phyloP scores from a whole-genome alignment of 2,329 filamentous ascomycete species.

The Rhynchosporium agropyri region DNA sequence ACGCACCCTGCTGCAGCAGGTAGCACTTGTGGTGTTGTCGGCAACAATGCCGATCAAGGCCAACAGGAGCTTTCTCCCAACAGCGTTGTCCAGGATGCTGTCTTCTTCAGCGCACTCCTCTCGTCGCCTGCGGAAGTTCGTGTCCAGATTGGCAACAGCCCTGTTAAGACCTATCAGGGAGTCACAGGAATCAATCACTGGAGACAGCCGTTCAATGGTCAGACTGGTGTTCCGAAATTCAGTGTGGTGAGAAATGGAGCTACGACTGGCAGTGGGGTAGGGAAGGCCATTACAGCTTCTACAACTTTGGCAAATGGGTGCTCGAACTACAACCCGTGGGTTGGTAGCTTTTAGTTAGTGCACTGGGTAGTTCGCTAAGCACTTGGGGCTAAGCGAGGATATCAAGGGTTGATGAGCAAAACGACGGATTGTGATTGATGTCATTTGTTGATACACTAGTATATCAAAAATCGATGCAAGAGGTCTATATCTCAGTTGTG shows the following conservation, averaged over 20 bases:
- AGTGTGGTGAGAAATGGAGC: conserved; percentile 36
- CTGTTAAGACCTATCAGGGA: conserved; percentile 28
- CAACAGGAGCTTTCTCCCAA: conserved; percentile 32
- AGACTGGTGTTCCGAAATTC: conserved; percentile 41
- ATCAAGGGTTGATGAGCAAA: background rate
- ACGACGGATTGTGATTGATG: background rate
- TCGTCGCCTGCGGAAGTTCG: conserved; percentile 36
- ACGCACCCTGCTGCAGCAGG: conserved; percentile 43
- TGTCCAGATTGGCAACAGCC: conserved; percentile 41
- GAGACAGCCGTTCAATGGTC: conserved; percentile 40
- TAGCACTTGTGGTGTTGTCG: conserved; percentile 42
- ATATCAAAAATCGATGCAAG: background rate
- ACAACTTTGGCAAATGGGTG: conserved; percentile 30
- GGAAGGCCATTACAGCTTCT: conserved; percentile 35
- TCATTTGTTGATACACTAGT: background rate
- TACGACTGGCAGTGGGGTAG: conserved; percentile 31
- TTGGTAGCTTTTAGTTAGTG: conserved; percentile 33
- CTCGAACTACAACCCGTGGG: conserved; percentile 39
- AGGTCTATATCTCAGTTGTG: background rate
- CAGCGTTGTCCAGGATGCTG: conserved; percentile 41
- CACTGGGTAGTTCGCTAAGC: background rate
- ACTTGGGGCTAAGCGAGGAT: no score
- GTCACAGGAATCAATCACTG: conserved; percentile 35
- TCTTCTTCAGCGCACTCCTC: conserved; percentile 42
- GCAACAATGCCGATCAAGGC: conserved; percentile 35